These are phyloP conservation scores for Oropetium thomaeum DNA, from an alignment of 176 grass and related monocot species.

Conservation along the genomic window DNA sequence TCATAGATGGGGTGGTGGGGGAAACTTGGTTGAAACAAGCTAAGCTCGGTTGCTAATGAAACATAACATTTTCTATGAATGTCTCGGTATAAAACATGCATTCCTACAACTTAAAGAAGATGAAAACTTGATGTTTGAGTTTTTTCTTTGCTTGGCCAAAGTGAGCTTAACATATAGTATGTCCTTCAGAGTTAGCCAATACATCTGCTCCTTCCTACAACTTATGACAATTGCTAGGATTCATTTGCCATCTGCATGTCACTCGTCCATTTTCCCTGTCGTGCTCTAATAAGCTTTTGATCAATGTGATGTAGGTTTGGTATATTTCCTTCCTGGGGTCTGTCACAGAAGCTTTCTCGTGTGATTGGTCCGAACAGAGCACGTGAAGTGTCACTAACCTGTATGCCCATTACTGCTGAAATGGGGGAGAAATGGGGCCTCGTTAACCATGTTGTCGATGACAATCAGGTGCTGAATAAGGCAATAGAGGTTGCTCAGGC, in stretches of 20 bases:
- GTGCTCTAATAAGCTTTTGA: slow-evolving; percentile 11
- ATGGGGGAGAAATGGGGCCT: slow-evolving; percentile 90
- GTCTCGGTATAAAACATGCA: not conserved
- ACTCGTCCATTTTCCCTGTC: not conserved
- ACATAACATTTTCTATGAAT: not conserved
- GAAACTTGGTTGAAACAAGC: not conserved
- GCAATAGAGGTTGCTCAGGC: slow-evolving; percentile 59
- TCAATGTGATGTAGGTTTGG: slow-evolving; percentile 64
- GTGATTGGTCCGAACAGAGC: slow-evolving; percentile 79
- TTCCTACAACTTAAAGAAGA: not conserved
- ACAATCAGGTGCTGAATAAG: slow-evolving; percentile 62
- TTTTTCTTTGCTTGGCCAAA: slow-evolving; percentile 3
- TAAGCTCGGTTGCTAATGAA: not conserved
- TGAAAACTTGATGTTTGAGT: not conserved
- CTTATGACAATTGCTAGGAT: not conserved
- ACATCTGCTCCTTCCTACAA: not conserved
- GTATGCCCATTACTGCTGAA: slow-evolving; percentile 66
- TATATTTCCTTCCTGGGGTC: slow-evolving; percentile 94
- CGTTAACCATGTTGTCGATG: slow-evolving; percentile 75
- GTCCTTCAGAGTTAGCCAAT: not conserved
- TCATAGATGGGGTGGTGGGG: not conserved
- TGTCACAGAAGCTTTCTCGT: slow-evolving; percentile 89
- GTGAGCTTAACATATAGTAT: not conserved
- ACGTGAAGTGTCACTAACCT: slow-evolving; percentile 72
- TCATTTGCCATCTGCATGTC: slow-evolving; percentile 9